Base-by-base conservation (phyloP, 2,329 filamentous ascomycete species). In the Ophiostoma sp. region DNA sequence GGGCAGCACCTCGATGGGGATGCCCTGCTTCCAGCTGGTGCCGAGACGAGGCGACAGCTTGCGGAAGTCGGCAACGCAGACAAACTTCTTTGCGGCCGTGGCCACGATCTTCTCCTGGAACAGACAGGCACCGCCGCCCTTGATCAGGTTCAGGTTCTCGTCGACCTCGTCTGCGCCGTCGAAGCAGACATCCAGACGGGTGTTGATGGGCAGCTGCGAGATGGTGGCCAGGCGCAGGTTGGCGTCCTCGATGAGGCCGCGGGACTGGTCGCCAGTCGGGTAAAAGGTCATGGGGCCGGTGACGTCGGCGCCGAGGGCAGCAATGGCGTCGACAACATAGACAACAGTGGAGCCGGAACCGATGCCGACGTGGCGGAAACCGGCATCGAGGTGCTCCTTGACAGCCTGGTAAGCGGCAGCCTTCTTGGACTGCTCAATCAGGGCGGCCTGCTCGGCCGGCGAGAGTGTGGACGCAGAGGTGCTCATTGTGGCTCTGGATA, bases 31-130 rank as follows among this genome's bases (percentile, higher is more conserved):
- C 93, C 94, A 99, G 73, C 84, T 85, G 4, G 85, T 88, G 71
- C 88, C 86, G 36, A 99, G 86, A 60, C 91, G 87, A 48, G 85
- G 81, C 72, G 93, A 93, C 74, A 94, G 87, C 81, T 99, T 99
- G 76, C 95, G 89, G 78, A 94, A 96, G 80, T 99, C 95, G 89
- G 77, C 72, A 2, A 77, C 75, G 76, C 92, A 94, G 73, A 97
- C 85, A 77, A 97, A 97, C 77, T 92, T 91, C 80, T 88, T 91
- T 3, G 93, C 90, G 67, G 90, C 87, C 72, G 92, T 87, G 5
- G 94, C 94, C 4, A 99, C 94, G 48, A 99, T 84, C 83, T 99
- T 99, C 82, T 99, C 95, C 80, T 98, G 95, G 82, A 97, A 96
- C 70, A 98, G 82, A 80, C 95, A 99, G n/a, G 93, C 95, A 71